Conservation (phyloP, 2,329 filamentous ascomycete genomes). For the Aureobasidium sp. region DNA sequence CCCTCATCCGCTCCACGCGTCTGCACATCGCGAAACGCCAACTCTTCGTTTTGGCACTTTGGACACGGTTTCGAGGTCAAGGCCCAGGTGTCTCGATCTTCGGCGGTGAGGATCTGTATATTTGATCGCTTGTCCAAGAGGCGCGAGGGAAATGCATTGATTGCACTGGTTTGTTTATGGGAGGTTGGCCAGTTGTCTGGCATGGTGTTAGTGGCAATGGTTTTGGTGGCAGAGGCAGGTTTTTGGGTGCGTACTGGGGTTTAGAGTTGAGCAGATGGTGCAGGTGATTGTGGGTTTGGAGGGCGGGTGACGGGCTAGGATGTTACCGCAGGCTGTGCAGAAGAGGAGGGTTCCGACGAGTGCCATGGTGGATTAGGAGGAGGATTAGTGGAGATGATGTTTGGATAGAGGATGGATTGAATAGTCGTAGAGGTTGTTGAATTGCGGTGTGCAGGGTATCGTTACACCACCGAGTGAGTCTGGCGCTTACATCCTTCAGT, state of each 20-base stretch:
- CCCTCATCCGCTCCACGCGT: constrained; percentile 92
- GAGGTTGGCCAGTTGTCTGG: constrained; percentile 49
- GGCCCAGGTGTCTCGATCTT: constrained; percentile 65
- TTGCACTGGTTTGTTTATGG: constrained; percentile 72
- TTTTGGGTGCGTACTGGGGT: constrained; percentile 56
- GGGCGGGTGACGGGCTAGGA: constrained; percentile 73
- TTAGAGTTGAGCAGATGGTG: constrained; percentile 78
- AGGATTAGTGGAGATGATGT: not conserved
- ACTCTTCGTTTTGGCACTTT: constrained; percentile 73
- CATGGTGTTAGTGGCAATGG: not conserved
- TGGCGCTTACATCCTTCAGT: not conserved
- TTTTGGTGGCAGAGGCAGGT: too few species aligned
- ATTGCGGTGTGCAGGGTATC: not conserved
- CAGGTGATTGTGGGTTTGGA: constrained; percentile 71
- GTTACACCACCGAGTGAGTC: not conserved
- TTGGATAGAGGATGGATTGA: not conserved
- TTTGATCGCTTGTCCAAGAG: constrained; percentile 80
- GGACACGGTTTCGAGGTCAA: constrained; percentile 64
- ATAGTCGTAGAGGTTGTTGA: not conserved
- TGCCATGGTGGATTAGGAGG: constrained; percentile 55
- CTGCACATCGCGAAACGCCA: constrained; percentile 79
- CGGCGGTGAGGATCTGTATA: constrained; percentile 71
- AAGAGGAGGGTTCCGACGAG: constrained; percentile 88
- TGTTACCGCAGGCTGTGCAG: constrained; percentile 85
- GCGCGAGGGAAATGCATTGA: constrained; percentile 83